A percentile compares a stretch with the other conserved stretches of the same genome.
Conservation (phyloP, 176 grass and related monocot species). For the Thinopyrum elongatum region DNA sequence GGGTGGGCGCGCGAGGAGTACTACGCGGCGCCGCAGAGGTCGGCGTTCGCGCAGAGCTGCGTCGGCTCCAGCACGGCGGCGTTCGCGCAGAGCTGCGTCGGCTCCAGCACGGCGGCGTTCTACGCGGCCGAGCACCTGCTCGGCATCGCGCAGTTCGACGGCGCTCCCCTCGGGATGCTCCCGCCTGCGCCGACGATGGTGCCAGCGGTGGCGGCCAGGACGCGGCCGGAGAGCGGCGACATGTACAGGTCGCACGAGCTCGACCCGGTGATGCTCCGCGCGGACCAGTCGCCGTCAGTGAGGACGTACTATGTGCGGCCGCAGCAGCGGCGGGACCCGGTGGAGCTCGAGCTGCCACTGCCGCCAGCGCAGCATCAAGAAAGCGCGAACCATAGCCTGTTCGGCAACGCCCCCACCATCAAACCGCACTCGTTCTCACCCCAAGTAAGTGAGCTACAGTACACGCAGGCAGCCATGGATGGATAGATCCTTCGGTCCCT, state of each 20-base stretch:
- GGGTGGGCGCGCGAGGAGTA: conserved; percentile 15
- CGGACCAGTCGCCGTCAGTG: conserved; percentile 22
- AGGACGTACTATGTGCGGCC: conserved; percentile 53
- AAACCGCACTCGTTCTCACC: no score
- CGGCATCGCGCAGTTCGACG: conserved; percentile 38
- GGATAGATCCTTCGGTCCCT: no score
- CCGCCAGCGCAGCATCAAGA: background rate
- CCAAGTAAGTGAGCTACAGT: no score
- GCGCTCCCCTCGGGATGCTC: background rate
- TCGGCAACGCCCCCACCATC: background rate
- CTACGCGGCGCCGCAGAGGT: background rate
- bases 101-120: conserved; percentile 44
- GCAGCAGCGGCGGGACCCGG: background rate
- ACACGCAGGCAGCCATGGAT: no score
- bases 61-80: conserved; percentile 36
- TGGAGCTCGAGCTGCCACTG: conserved; percentile 22
- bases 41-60: conserved; percentile 23
- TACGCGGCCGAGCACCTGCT: conserved; percentile 53
- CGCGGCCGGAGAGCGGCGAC: background rate
- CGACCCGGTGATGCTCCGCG: background rate
- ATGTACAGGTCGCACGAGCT: background rate
- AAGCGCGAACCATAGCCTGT: background rate
- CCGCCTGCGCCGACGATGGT: background rate
- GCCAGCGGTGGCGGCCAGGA: background rate
- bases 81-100: conserved; percentile 34